Evolutionary conservation across 495 filamentous ascomycete species (phyloP).

Genomic region (Penicillium alfredii): DNA sequence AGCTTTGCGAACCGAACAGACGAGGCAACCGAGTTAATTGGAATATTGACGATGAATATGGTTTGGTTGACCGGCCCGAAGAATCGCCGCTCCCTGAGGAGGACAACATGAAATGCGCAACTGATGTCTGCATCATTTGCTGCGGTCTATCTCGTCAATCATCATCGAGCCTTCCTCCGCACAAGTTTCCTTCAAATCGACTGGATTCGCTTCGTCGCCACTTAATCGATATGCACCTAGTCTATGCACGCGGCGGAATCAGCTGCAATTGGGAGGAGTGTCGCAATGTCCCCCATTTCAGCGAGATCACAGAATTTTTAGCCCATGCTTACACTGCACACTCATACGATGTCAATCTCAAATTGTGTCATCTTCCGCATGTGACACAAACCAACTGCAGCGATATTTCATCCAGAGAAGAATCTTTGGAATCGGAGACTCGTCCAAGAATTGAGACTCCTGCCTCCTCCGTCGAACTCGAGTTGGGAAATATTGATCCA

Average conservation of each 20-base stretch:
- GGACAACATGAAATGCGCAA: constrained; percentile 18
- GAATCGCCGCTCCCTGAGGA: constrained; percentile 11
- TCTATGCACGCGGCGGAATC: constrained; percentile 19
- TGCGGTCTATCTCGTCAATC: constrained; percentile 21
- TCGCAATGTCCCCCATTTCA: constrained; percentile 17
- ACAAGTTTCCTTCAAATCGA: constrained; percentile 25
- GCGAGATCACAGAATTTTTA: constrained; percentile 23
- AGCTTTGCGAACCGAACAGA: constrained; percentile 18
- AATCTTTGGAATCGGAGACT: constrained; percentile 14
- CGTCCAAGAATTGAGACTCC: constrained; percentile 15
- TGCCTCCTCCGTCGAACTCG: constrained; percentile 16
- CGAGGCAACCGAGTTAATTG: constrained; percentile 23
- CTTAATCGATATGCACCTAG: constrained; percentile 22
- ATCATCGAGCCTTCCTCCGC: constrained; percentile 22
- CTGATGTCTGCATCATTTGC: constrained; percentile 27
- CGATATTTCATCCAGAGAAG: constrained; percentile 13
- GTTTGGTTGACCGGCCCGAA: constrained; percentile 9
- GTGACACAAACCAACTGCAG: constrained; percentile 6
- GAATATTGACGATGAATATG: constrained; percentile 13
- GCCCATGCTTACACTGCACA: constrained; percentile 19
- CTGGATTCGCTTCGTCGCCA: constrained; percentile 26
- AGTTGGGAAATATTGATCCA: constrained; percentile 19
- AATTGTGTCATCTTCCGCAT: constrained; percentile 20
- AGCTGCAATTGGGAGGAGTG: constrained; percentile 25
- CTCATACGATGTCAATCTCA: constrained; percentile 22